Evolutionary conservation across 1,139 yeast species (phyloP).

Genomic region (Yamadazyma epiphylla): DNA sequence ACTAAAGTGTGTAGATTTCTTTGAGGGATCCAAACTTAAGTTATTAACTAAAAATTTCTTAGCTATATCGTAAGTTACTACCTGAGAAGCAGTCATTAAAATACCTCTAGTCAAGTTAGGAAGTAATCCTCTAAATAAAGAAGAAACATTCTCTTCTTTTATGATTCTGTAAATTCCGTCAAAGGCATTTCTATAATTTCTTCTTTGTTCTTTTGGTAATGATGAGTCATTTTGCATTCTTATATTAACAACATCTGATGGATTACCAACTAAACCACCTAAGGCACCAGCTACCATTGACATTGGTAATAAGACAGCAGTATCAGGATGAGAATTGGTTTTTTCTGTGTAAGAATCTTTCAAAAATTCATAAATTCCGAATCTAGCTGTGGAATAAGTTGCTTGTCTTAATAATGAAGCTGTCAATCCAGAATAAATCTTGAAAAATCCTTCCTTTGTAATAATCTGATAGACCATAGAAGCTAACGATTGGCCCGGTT

Average conservation of each 20-base stretch:
- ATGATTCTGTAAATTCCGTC: conserved; percentile 66
- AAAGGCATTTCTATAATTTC: conserved; percentile 75
- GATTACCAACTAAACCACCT: conserved; percentile 86
- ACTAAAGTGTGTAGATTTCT: conserved; percentile 69
- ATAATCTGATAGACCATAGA: conserved; percentile 61
- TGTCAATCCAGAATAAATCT: conserved; percentile 73
- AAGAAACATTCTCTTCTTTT: conserved; percentile 56
- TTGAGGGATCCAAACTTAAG: conserved; percentile 52
- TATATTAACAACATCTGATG: conserved; percentile 83
- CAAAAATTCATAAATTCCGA: conserved; percentile 76
- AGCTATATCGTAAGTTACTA: conserved; percentile 80
- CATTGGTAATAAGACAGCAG: conserved; percentile 57
- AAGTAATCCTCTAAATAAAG: conserved; percentile 68
- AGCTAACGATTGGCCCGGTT: conserved; percentile 57
- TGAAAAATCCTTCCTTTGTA: conserved; percentile 60
- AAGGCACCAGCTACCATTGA: conserved; percentile 82
- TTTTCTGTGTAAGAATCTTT: conserved; percentile 51
- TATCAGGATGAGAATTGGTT: conserved; percentile 31
- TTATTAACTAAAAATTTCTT: conserved; percentile 55
- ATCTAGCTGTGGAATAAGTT: conserved; percentile 81
- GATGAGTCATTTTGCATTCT: conserved; percentile 89
- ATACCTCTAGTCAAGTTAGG: conserved; percentile 82
- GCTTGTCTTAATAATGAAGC: conserved; percentile 85
- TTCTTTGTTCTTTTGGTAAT: conserved; percentile 58
- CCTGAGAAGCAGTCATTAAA: conserved; percentile 89